Conservation (phyloP, 495 filamentous ascomycete genomes). For the Tuber borchii region DNA sequence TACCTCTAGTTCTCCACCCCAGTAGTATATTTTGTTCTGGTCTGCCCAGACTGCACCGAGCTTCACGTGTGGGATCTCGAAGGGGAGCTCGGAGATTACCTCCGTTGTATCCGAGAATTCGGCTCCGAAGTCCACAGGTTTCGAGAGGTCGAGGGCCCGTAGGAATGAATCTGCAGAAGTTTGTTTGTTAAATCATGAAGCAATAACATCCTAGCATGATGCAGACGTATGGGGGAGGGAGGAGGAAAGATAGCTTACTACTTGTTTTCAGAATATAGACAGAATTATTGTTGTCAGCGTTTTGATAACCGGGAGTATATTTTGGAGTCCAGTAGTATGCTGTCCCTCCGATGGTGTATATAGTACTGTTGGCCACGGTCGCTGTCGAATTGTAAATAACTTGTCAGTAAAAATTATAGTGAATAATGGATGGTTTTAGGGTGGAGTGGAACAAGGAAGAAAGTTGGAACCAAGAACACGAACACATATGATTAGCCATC, state of each 20-base stretch:
- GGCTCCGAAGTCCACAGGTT: not conserved
- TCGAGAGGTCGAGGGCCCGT: not conserved
- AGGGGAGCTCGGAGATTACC: not conserved
- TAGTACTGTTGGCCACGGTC: not conserved
- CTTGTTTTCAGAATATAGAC: not conserved
- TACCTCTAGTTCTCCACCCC: not conserved
- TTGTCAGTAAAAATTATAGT: not conserved
- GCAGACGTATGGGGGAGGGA: not conserved
- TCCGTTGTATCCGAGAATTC: not conserved
- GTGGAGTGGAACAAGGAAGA: not conserved
- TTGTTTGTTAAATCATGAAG: not conserved
- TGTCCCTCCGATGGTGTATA: not conserved
- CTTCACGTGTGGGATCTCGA: not conserved
- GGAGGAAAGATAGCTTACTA: not conserved
- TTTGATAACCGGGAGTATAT: not conserved
- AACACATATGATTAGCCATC: not conserved
- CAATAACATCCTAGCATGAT: not conserved
- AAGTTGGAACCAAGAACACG: not conserved
- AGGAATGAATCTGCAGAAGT: not conserved
- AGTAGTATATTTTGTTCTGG: not conserved
- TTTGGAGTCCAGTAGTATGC: conserved; percentile 2
- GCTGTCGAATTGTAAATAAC: not conserved
- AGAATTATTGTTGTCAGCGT: not conserved
- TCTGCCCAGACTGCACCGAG: not conserved
- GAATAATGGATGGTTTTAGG: not conserved